Evolutionary conservation across 176 grass and related monocot species (phyloP).

Genomic region (Triticum aestivum): IWGSC_CS_RefSeq_v2.1 NC_057801.1:101378828-101379327

Average conservation of each 20-base stretch:
- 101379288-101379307: constrained; percentile 45
- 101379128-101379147: constrained; percentile 44
- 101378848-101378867: not conserved
- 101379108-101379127: constrained; percentile 52
- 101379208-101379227: too few relatives aligned
- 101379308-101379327: constrained; percentile 39
- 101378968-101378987: constrained; percentile 51
- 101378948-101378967: not conserved
- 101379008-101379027: constrained; percentile 59
- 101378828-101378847: not conserved
- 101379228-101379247: too few relatives aligned
- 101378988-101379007: constrained; percentile 64
- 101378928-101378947: not conserved
- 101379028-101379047: constrained; percentile 61
- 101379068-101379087: constrained; percentile 51
- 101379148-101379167: not conserved
- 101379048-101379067: constrained; percentile 65
- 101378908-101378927: not conserved
- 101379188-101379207: not conserved
- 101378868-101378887: not conserved
- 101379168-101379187: not conserved
- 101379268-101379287: constrained; percentile 34
- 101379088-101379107: constrained; percentile 46
- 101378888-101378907: not conserved
- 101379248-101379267: too few relatives aligned